A percentile compares a stretch with the other conserved stretches of the same genome.
phyloP scores from a whole-genome alignment of 192 early-diverging fungal species.

The Phycomyces blakesleeanus region DNA sequence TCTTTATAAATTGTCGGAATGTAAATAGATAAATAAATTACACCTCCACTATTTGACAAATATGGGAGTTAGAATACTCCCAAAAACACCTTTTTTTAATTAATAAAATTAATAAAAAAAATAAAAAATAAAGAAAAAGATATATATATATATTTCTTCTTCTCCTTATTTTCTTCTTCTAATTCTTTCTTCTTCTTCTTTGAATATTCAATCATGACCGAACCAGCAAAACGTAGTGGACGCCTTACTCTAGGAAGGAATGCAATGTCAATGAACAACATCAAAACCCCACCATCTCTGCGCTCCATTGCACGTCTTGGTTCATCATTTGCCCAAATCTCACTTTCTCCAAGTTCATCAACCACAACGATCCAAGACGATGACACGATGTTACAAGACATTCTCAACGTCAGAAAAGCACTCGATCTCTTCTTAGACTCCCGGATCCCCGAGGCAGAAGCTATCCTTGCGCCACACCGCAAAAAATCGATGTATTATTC shows the following conservation, averaged over 20 bases:
- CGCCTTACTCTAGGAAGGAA: neutral
- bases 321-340: neutral
- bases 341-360: neutral
- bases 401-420: conserved; percentile 47
- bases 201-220: too few relatives aligned
- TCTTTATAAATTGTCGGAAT: too few relatives aligned
- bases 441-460: conserved; percentile 66
- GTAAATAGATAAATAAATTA: too few relatives aligned
- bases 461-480: conserved; percentile 35
- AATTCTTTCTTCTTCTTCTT: too few relatives aligned
- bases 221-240: neutral
- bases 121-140: too few relatives aligned
- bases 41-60: too few relatives aligned
- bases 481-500: conserved; percentile 64
- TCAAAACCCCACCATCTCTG: neutral
- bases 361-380: neutral
- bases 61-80: too few relatives aligned
- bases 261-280: neutral
- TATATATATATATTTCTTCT: too few relatives aligned
- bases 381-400: conserved; percentile 10
- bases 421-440: conserved; percentile 78
- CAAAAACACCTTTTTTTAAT: too few relatives aligned
- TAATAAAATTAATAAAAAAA: too few relatives aligned
- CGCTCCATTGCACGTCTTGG: conserved; percentile 1
- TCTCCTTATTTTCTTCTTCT: too few relatives aligned